Evolutionary conservation across 2,329 filamentous ascomycete genomes (phyloP).

Genomic region (Cytospora mali): DNA sequence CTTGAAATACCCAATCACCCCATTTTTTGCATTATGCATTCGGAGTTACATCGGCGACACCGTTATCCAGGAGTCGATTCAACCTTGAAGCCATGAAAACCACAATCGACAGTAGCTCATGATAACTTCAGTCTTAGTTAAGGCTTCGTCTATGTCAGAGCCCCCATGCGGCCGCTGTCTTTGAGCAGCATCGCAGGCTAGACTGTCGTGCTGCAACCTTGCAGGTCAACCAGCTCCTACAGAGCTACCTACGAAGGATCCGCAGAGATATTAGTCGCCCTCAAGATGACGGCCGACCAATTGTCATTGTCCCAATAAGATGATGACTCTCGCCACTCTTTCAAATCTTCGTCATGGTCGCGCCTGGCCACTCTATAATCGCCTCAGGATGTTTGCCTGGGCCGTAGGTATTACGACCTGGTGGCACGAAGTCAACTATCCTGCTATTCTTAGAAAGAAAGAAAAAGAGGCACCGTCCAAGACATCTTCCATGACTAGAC

Average conservation of each 20-base stretch:
- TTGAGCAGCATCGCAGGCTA: not conserved
- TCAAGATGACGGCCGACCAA: not conserved
- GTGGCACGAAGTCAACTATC: slow-evolving; percentile 15
- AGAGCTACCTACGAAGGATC: not conserved
- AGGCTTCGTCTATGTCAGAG: not conserved
- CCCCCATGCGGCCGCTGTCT: not conserved
- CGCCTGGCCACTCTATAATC: slow-evolving; percentile 1
- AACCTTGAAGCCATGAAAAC: not conserved
- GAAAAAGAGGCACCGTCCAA: slow-evolving; percentile 11
- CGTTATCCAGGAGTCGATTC: not conserved
- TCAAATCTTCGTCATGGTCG: slow-evolving; percentile 2
- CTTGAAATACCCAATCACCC: too few relatives aligned
- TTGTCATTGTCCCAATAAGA: slow-evolving; percentile 3
- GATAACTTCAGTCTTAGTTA: not conserved
- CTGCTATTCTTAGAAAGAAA: slow-evolving; percentile 27
- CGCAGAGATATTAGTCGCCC: not conserved
- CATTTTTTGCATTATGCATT: too few relatives aligned
- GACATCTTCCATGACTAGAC: slow-evolving; percentile 5
- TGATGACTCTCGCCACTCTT: slow-evolving; percentile 13
- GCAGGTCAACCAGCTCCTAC: not conserved
- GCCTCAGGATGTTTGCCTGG: slow-evolving; percentile 16
- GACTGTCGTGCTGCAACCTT: not conserved
- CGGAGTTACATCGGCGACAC: not conserved
- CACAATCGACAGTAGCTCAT: not conserved
- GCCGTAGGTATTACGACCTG: slow-evolving; percentile 6